Evolutionary conservation across 345 rosid species (phyloP).

Genomic region (Gossypioides kirkii): DNA sequence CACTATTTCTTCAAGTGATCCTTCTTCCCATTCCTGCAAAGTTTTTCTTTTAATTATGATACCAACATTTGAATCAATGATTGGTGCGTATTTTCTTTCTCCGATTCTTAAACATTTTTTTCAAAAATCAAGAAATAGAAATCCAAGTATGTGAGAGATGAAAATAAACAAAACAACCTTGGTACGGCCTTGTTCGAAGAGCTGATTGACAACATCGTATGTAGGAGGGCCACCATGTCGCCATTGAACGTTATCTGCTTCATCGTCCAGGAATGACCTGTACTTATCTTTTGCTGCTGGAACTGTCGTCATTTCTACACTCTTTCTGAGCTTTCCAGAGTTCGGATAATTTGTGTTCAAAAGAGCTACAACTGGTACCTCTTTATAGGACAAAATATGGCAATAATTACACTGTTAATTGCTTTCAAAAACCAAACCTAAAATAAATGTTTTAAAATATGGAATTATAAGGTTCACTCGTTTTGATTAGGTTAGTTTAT

Average conservation of each 20-base stretch:
- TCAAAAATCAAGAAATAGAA: neutral
- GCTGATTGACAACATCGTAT: conserved; percentile 46
- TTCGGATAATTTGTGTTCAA: too few relatives aligned
- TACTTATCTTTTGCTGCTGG: conserved; percentile 42
- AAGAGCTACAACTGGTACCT: neutral
- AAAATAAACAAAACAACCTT: conserved; percentile 26
- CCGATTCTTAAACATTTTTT: neutral
- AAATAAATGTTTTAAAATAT: too few relatives aligned
- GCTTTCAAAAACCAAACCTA: neutral
- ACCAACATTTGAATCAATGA: too few relatives aligned
- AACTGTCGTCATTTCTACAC: neutral
- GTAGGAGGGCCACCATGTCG: conserved; percentile 61
- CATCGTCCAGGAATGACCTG: conserved; percentile 49
- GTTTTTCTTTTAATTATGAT: too few relatives aligned
- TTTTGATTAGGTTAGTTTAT: too few relatives aligned
- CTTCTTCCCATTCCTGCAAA: conserved; percentile 67
- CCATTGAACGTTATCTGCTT: conserved; percentile 44
- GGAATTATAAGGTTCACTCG: neutral
- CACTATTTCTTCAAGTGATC: conserved; percentile 69
- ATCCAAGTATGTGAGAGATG: neutral
- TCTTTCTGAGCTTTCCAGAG: neutral
- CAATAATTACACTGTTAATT: neutral
- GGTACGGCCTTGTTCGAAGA: conserved; percentile 68
- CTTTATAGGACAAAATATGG: neutral
- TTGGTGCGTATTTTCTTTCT: too few relatives aligned